Base-by-base conservation (phyloP, 345 rosid genomes). In the Nasturtium officinale region DNA sequence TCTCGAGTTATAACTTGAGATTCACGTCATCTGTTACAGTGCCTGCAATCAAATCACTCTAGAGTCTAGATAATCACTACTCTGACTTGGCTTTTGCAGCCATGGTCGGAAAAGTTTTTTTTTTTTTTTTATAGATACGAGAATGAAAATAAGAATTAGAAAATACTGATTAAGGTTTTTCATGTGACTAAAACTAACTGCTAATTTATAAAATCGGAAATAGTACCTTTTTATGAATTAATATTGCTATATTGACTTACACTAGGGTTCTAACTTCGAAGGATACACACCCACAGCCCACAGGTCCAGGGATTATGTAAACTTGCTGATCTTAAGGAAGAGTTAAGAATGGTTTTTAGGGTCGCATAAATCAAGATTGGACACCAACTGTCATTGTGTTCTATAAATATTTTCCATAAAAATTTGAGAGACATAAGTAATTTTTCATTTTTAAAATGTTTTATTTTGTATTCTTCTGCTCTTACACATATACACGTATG, bases 41-140 rank as follows among this genome's bases (percentile, higher is more conserved):
- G 35, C 21, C 9, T 40, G 16, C 62, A 56, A 50, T 56, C 40
- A 38, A 38, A 35, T 16, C 56, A 59, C 26, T 5, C 17, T 25
- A 65, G 18, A 38, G 37, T n/a, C n/a, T n/a, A n/a, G n/a, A n/a
- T n/a, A n/a, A 57, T 65, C 43, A 66, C 26, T 61, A 52, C 7
- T 52, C 68, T 52, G 75, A 35, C 51, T 76, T 69, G 17, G 65
- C 59, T 61, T 69, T 69, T 45, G 64, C 16, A 17, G 54, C 43
- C 58, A 32, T 54, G 54, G 79, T 69, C 59, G 33, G 69, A 69
- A 43, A 43, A 3, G 16, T 3, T 4, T 10, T 43, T 12, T 13
- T 11, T 12, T 32, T 15, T 40, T 48, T 58, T 51, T 32, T 68
- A 43, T 26, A 40, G 65, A 61, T 69, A 1, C 21, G 69, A 40